Base-by-base conservation (phyloP, 805 yeast genomes). In the Spathaspora hagerdaliae region DNA sequence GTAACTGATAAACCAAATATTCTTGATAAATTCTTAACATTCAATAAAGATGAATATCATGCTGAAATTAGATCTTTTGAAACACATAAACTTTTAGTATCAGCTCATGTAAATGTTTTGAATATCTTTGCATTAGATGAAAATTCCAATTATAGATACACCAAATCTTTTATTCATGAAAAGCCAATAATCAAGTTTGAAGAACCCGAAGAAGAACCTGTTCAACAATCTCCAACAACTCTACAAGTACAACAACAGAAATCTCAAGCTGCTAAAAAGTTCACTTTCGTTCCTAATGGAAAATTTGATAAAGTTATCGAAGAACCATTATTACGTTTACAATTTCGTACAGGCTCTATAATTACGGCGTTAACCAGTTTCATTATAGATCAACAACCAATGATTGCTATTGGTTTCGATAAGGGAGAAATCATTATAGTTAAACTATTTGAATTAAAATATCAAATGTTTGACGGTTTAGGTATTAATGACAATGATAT, bases 401-500 rank as follows among this genome's bases (percentile, higher is more conserved):
- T 82, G 42, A 67, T 82, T 6, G 63, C 81, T 2, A 51, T 83
- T 14, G 94, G 92, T 1, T 75, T 81, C 50, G 77, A 83, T 14
- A 64, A 81, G 1, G 89, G 92, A n/a, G 88, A 82, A 52, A 60
- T 85, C 2, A 50, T 85, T 6, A 73, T 88, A 75, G 49, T 82
- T 32, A 85, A 83, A 51, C 75, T 83, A 58, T 48, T 59, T 61
- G 47, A 73, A 64, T 51, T 69, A 57, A 47, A 67, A 58, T 51
- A 73, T 79, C 41, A 77, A 71, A 36, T 65, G 59, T 41, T 77
- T 72, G 43, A 61, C 73, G 49, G 66, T 61, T 50, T 83, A 79
- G 86, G 61, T 7, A 43, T 51, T 14, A 36, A 40, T 1, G 32
- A 12, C 3, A 36, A 35, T 14, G 44, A 49, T 12, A 34, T 46